These are phyloP conservation scores for Artemisia annua DNA, from an alignment of 129 eudicot species.

Conservation along the genomic window DNA sequence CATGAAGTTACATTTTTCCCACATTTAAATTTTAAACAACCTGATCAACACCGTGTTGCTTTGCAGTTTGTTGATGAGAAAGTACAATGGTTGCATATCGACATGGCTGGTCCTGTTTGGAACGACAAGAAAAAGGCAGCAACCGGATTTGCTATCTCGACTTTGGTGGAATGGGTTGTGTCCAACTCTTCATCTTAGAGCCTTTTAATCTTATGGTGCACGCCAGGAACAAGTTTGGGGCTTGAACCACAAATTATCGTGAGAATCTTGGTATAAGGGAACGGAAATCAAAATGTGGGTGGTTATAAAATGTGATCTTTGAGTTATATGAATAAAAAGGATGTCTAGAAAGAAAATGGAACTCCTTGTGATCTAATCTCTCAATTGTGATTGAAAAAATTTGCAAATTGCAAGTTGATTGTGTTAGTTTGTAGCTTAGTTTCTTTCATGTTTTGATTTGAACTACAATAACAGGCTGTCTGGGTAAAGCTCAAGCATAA, in stretches of 20 bases:
- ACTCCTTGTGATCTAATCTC: conserved; percentile 11
- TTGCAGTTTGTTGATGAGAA: conserved; percentile 96
- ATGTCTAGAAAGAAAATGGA: background rate
- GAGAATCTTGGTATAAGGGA: background rate
- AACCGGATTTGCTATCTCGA: conserved; percentile 79
- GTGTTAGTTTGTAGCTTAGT: background rate
- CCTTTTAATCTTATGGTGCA: background rate
- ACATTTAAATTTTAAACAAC: background rate
- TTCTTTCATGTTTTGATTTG: background rate
- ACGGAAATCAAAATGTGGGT: background rate
- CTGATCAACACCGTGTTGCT: background rate
- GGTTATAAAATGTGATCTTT: background rate
- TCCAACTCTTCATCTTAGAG: conserved; percentile 56
- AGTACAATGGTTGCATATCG: conserved; percentile 93
- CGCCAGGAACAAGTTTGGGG: background rate
- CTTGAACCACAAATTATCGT: background rate
- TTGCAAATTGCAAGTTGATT: conserved; percentile 10
- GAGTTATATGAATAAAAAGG: conserved; percentile 16
- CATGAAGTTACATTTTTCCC: background rate
- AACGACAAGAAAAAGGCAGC: conserved; percentile 83
- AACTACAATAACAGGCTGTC: background rate
- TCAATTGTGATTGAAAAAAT: background rate
- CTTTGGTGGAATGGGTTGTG: conserved; percentile 91
- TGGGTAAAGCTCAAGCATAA: too few species aligned
- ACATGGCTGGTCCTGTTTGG: conserved; percentile 97